These are phyloP conservation scores for Phytopythium montanum DNA, from an alignment of 352 stramenopile species.

Conservation along the genomic window DNA sequence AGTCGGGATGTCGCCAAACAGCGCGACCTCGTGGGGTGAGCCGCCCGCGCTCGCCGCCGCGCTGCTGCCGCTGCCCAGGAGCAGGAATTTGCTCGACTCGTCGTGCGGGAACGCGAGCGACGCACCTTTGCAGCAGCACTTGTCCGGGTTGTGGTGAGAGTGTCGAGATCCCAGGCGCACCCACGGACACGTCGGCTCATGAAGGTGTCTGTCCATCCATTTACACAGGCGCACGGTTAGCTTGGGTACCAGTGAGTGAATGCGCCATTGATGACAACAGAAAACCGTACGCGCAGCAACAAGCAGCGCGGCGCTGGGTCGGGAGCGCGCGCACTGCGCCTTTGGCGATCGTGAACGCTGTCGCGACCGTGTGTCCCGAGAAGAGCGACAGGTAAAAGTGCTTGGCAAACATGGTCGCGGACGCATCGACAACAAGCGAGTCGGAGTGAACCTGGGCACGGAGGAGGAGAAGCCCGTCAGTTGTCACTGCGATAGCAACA, in stretches of 20 bases:
- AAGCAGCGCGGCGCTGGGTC: slow-evolving; percentile 57
- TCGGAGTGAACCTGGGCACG: slow-evolving; percentile 59
- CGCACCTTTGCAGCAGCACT: slow-evolving; percentile 76
- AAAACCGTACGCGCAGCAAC: slow-evolving; percentile 72
- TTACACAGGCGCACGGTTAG: background rate
- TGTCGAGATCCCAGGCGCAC: slow-evolving; percentile 58
- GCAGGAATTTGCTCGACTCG: slow-evolving; percentile 79
- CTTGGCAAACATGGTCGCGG: slow-evolving; percentile 80
- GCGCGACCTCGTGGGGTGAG: slow-evolving; percentile 54
- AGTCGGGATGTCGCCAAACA: slow-evolving; percentile 66
- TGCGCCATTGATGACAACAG: background rate
- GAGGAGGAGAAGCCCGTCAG: background rate
- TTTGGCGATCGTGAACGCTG: slow-evolving; percentile 74
- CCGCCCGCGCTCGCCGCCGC: slow-evolving; percentile 2
- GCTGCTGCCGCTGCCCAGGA: slow-evolving; percentile 40
- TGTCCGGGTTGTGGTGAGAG: slow-evolving; percentile 57
- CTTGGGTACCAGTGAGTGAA: background rate
- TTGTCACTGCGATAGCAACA: background rate
- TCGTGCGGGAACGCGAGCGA: slow-evolving; percentile 69
- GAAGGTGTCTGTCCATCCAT: slow-evolving; percentile 41
- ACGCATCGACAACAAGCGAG: slow-evolving; percentile 69
- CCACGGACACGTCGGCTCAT: slow-evolving; percentile 70
- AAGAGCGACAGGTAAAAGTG: slow-evolving; percentile 85
- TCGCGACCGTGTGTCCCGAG: slow-evolving; percentile 59
- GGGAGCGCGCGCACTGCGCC: slow-evolving; percentile 58